Evolutionary conservation across 371 early-diverging fungal genomes (phyloP).

Genomic region (Blakeslea trispora): DNA sequence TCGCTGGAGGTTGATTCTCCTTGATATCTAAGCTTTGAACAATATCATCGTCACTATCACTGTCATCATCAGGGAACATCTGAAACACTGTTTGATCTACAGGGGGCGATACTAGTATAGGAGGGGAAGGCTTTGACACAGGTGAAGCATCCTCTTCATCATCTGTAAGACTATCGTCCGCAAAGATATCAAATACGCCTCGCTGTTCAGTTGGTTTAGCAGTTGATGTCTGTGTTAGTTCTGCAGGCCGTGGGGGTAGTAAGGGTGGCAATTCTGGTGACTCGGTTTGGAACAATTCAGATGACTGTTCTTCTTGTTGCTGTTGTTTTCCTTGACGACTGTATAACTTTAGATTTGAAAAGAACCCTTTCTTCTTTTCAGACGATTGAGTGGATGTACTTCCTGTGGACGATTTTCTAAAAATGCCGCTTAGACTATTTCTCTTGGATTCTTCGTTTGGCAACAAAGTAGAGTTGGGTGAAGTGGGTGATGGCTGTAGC

Average conservation of each 20-base stretch:
- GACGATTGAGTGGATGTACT: neutral
- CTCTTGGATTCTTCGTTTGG: neutral
- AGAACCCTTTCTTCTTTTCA: conserved; percentile 10
- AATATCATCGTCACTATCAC: conserved; percentile 4
- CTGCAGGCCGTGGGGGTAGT: no score
- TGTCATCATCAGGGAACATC: conserved; percentile 15
- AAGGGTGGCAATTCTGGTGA: no score
- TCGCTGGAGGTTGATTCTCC: neutral
- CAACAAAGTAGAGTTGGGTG: neutral
- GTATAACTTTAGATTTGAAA: conserved; percentile 14
- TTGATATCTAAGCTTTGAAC: no score
- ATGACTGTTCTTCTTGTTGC: neutral
- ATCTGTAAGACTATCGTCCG: conserved; percentile 8
- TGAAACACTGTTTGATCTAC: conserved; percentile 2
- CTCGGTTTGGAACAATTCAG: neutral
- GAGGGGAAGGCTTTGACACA: neutral
- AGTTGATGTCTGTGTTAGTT: conserved; percentile 1
- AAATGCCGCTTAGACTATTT: conserved; percentile 9
- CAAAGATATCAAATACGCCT: conserved; percentile 15
- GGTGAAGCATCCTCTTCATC: neutral
- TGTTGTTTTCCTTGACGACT: conserved; percentile 2
- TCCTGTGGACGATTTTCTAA: conserved; percentile 15
- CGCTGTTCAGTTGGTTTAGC: conserved; percentile 1
- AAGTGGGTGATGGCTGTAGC: neutral
- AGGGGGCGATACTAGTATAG: neutral